These are phyloP conservation scores for Neostapfia colusana DNA, from an alignment of 176 grass and related monocot species.

Conservation along the genomic window DNA sequence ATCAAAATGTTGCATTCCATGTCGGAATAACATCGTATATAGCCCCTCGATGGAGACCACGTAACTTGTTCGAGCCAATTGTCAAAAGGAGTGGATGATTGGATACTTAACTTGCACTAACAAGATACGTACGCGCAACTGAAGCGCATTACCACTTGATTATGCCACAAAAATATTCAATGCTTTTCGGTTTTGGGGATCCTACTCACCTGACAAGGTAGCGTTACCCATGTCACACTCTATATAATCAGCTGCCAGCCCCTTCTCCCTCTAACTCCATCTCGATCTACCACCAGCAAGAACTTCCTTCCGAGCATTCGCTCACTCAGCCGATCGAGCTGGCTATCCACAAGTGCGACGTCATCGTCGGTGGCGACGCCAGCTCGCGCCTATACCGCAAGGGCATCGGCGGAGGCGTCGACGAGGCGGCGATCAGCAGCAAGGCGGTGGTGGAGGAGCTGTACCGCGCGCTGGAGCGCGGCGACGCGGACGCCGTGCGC, in stretches of 20 bases:
- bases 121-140: conserved; percentile 3
- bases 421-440: conserved; percentile 33
- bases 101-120: conserved; percentile 2
- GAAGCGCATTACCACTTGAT: conserved; percentile 12
- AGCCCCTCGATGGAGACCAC: not conserved
- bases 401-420: too few relatives aligned
- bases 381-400: not conserved
- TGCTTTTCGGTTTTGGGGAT: conserved; percentile 5
- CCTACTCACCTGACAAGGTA: not conserved
- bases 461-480: conserved; percentile 63
- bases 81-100: not conserved
- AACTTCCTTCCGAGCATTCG: not conserved
- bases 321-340: conserved; percentile 21
- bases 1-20: not conserved
- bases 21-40: not conserved
- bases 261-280: not conserved
- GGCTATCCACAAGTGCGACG: conserved; percentile 7
- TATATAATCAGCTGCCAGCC: conserved; percentile 23
- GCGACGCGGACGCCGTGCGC: conserved; percentile 54
- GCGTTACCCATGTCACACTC: not conserved
- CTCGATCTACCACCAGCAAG: not conserved
- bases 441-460: conserved; percentile 65
- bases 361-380: not conserved
- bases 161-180: not conserved
- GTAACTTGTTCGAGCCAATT: conserved; percentile 7